Evolutionary conservation across 495 filamentous ascomycete species (phyloP), one percentile per base, ranked within the genome.

Genomic region (Tuber indicum): DNA sequence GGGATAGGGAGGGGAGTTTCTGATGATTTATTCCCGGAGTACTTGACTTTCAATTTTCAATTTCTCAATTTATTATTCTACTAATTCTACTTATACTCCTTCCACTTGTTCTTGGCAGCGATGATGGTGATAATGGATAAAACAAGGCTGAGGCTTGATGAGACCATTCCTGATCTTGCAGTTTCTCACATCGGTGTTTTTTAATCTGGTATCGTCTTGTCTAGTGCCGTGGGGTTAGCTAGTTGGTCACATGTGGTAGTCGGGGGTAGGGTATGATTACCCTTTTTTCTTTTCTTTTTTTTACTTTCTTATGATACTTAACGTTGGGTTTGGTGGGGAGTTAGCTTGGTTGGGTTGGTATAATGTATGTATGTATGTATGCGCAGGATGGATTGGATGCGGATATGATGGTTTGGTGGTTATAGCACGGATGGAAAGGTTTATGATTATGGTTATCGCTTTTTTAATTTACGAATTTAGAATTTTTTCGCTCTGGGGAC

Each of bases 1-100:
- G 52, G 52, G 52, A 19, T n/a, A 62, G n/a, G 52, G n/a, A 62
- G n/a, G 52, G 52, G 52, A 62, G 52, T 62, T 62, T 62, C 52
- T 62, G n/a, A 49, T 49, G 21, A 62, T 62, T 62, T 62, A 62
- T 62, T 62, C 26, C 52, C n/a, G 52, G 23, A 62, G 52, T 62
- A 62, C 52, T 62, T 62, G 52, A 26, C 14, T 62, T 62, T 62
- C 52, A 62, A 62, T 49, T 49, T 49, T 49, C 47, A 23, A 49
- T 58, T 58, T 58, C 3, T 26, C 9, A 26, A n/a, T 47, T 23
- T 23, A 17, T 17, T 49, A 9, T 16, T 9, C 23, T 58, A 26
- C 52, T 62, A 32, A 12, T 62, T 62, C 52, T 62, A 32, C 49
- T n/a, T 62, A 10, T 43, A 47, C 17, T 47, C 9, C 52, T 26